Conservation (phyloP, 768 basidiomycete species). For the Coprinopsis marcescibilis region DNA sequence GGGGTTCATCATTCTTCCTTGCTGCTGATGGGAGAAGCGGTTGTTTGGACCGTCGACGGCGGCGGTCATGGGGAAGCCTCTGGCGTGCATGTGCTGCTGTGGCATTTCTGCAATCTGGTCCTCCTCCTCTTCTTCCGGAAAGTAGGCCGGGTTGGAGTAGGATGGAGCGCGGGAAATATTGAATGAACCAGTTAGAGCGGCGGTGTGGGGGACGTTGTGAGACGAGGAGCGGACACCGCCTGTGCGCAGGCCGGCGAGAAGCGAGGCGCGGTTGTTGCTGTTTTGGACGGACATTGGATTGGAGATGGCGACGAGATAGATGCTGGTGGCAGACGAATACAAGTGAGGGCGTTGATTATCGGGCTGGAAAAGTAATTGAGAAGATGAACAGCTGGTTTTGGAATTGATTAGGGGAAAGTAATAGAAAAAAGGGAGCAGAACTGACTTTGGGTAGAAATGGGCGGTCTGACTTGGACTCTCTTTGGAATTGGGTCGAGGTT, state of each 20-base stretch:
- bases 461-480: conserved; percentile 14
- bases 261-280: conserved; percentile 67
- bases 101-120: conserved; percentile 58
- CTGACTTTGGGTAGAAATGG: conserved; percentile 13
- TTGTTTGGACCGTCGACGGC: conserved; percentile 65
- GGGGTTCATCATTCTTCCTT: conserved; percentile 46
- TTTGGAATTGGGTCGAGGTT: conserved; percentile 18
- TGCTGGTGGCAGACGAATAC: conserved; percentile 25
- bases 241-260: conserved; percentile 84
- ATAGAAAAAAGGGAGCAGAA: conserved; percentile 6
- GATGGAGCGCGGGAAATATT: conserved; percentile 54
- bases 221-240: conserved; percentile 84
- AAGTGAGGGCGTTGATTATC: conserved; percentile 19
- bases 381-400: conserved; percentile 27
- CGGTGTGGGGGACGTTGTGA: conserved; percentile 56
- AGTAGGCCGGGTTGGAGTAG: conserved; percentile 36
- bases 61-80: conserved; percentile 59
- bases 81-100: conserved; percentile 43
- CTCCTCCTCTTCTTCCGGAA: conserved; percentile 51
- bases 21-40: conserved; percentile 64
- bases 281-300: conserved; percentile 41
- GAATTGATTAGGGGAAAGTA: conserved; percentile 13
- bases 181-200: conserved; percentile 59
- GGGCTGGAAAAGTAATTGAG: conserved; percentile 11
- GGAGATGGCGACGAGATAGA: too few species aligned